phyloP scores from a whole-genome alignment of 2,329 filamentous ascomycete genomes.

The Didymella exigua region DNA sequence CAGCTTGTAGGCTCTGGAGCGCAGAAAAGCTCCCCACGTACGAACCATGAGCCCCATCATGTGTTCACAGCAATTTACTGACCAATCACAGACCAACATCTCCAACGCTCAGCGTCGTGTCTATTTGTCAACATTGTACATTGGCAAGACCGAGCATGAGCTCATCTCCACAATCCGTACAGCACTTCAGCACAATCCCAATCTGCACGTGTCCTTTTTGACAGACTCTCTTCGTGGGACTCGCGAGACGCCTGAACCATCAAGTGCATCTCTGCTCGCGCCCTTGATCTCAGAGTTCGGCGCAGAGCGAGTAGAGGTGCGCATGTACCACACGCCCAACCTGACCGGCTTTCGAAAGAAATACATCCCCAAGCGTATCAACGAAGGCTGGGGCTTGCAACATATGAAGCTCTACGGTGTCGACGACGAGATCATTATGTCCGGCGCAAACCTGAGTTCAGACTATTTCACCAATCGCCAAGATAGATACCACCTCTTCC shows the following conservation, averaged over 20 bases:
- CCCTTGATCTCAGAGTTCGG: slow-evolving; percentile 87
- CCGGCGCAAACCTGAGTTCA: slow-evolving; percentile 81
- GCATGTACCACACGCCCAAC: slow-evolving; percentile 98
- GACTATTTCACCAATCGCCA: slow-evolving; percentile 98
- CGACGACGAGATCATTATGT: slow-evolving; percentile 94
- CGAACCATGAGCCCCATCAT: neutral
- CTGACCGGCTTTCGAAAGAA: slow-evolving; percentile 85
- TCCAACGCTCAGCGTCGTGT: slow-evolving; percentile 76
- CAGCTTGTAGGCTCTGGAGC: neutral
- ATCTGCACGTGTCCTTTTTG: slow-evolving; percentile 82
- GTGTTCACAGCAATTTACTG: slow-evolving; percentile 4
- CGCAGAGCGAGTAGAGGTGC: slow-evolving; percentile 80
- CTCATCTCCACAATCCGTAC: slow-evolving; percentile 79
- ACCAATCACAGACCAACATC: slow-evolving; percentile 66
- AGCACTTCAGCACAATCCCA: slow-evolving; percentile 74
- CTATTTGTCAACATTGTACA: slow-evolving; percentile 95
- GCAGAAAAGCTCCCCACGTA: neutral
- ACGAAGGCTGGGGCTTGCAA: slow-evolving; percentile 97
- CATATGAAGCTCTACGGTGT: slow-evolving; percentile 99
- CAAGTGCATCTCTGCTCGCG: slow-evolving; percentile 85
- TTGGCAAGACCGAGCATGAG: slow-evolving; percentile 90
- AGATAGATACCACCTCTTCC: slow-evolving; percentile 92
- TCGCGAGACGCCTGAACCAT: slow-evolving; percentile 82
- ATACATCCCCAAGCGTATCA: slow-evolving; percentile 84
- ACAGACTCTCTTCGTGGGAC: slow-evolving; percentile 92